These are phyloP conservation scores for Floccularia luteovirens DNA, from an alignment of 768 basidiomycete genomes.

Conservation along the genomic window DNA sequence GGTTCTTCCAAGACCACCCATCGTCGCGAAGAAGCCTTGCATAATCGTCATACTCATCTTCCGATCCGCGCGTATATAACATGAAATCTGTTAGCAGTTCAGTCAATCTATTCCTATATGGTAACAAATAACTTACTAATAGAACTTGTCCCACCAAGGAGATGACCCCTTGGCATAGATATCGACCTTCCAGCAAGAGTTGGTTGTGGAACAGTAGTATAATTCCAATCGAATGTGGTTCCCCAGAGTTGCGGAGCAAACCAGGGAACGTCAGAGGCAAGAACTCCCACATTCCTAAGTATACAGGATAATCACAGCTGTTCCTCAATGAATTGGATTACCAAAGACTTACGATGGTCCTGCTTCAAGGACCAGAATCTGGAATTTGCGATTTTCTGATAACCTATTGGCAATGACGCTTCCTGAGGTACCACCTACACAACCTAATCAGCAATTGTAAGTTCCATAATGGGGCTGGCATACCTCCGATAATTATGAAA, in stretches of 20 bases:
- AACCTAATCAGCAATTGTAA: neutral
- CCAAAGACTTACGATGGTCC: neutral
- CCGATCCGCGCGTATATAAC: constrained; percentile 16
- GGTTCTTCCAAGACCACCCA: constrained; percentile 29
- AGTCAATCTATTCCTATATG: neutral
- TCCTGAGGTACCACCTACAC: neutral
- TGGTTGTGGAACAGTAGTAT: constrained; percentile 6
- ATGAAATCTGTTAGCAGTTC: neutral
- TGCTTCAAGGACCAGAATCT: neutral
- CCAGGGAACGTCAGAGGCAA: neutral
- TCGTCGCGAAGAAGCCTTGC: constrained; percentile 34
- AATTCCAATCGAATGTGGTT: constrained; percentile 10
- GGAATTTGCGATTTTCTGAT: neutral
- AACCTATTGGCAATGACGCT: neutral
- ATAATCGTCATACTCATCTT: constrained; percentile 45
- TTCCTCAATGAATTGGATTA: neutral
- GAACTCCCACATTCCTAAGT: neutral
- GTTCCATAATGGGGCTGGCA: neutral
- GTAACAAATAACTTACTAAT: neutral
- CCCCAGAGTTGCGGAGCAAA: neutral
- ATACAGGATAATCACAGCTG: neutral
- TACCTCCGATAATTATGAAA: neutral
- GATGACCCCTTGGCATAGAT: constrained; percentile 3
- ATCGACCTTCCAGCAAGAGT: constrained; percentile 5
- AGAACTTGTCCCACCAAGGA: constrained; percentile 10